A percentile compares a stretch with the other conserved stretches of the same genome.
Evolutionary conservation across 2,329 filamentous ascomycete genomes (phyloP).

Genomic region (Cladophialophora bantiana): DNA sequence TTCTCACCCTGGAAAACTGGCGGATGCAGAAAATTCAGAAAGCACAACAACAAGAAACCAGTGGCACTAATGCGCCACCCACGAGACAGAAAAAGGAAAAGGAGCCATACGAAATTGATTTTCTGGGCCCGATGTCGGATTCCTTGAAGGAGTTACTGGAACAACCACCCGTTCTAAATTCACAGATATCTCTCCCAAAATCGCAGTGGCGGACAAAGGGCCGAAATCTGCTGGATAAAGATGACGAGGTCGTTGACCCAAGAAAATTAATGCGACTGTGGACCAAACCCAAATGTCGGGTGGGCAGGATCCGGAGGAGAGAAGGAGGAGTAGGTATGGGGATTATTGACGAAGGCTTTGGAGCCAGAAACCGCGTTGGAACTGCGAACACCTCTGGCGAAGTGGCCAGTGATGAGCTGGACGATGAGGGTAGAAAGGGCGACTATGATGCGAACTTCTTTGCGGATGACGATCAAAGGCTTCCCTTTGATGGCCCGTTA

Average conservation of each 20-base stretch:
- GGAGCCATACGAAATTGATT: conserved; percentile 94
- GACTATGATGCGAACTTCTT: conserved; percentile 99
- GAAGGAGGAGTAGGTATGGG: conserved; percentile 61
- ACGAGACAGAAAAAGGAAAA: conserved; percentile 84
- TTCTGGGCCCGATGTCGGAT: conserved; percentile 75
- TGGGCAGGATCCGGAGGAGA: conserved; percentile 66
- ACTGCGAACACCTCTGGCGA: conserved; percentile 53
- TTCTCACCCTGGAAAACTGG: conserved; percentile 98
- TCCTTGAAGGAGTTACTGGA: conserved; percentile 78
- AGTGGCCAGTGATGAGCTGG: conserved; percentile 43
- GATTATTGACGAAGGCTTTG: conserved; percentile 95
- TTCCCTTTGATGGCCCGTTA: conserved; percentile 53
- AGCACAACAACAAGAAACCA: conserved; percentile 56
- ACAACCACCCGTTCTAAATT: conserved; percentile 79
- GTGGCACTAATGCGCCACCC: conserved; percentile 40
- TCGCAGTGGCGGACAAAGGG: conserved; percentile 96
- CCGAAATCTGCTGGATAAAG: conserved; percentile 82
- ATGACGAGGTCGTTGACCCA: conserved; percentile 98
- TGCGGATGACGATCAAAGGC: conserved; percentile 68
- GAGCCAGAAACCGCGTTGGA: conserved; percentile 69
- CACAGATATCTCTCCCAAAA: conserved; percentile 84
- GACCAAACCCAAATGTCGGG: conserved; percentile 88
- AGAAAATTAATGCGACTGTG: conserved; percentile 88
- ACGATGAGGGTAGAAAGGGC: conserved; percentile 66
- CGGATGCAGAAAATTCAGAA: conserved; percentile 92